Conservation (phyloP, 2,329 filamentous ascomycete genomes). For the Hypomyces rosellus region DNA sequence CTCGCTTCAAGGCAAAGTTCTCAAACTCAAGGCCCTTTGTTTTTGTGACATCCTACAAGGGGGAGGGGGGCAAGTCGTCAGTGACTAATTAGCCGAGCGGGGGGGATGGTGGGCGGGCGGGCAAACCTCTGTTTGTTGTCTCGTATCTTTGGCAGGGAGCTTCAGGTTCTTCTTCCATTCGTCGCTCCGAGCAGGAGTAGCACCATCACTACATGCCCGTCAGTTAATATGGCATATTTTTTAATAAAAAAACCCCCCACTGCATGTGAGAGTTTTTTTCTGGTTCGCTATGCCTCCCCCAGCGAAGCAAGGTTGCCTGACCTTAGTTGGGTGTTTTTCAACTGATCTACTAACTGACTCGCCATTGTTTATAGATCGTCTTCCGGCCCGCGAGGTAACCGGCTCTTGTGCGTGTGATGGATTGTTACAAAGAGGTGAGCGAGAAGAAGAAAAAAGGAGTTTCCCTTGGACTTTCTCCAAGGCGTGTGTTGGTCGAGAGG, state of each 20-base stretch:
- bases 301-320: constrained; percentile 22
- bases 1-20: constrained; percentile 90
- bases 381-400: constrained; percentile 21
- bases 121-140: constrained; percentile 72
- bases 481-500: not conserved
- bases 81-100: too few species aligned
- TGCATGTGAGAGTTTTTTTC: constrained; percentile 14
- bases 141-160: constrained; percentile 64
- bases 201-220: constrained; percentile 35
- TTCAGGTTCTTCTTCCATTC: constrained; percentile 73
- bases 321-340: constrained; percentile 37
- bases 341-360: constrained; percentile 40
- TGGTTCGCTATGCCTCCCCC: not conserved
- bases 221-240: constrained; percentile 19
- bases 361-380: constrained; percentile 32
- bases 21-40: constrained; percentile 98
- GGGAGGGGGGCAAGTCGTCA: constrained; percentile 11
- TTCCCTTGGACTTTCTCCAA: constrained; percentile 3
- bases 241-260: not conserved
- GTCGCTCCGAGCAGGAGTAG: constrained; percentile 36
- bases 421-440: constrained; percentile 18
- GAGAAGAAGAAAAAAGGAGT: not conserved
- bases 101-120: too few species aligned
- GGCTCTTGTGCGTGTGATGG: constrained; percentile 14
- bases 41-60: constrained; percentile 81